A percentile compares a stretch with the other conserved stretches of the same genome.
phyloP scores from a whole-genome alignment of 257 asterid genomes.

The Ballota nigra region DNA sequence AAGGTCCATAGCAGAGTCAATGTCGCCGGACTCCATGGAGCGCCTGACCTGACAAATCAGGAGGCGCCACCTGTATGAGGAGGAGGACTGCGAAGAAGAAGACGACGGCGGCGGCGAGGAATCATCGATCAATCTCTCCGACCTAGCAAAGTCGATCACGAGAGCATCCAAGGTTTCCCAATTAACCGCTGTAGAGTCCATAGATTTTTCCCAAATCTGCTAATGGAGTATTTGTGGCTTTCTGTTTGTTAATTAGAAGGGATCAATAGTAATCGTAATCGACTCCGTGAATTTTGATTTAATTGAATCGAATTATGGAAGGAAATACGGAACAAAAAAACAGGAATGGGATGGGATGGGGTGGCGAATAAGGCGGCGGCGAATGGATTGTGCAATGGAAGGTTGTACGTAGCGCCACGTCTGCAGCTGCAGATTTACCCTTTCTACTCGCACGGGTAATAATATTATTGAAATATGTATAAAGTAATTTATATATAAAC shows the following conservation, averaged over 20 bases:
- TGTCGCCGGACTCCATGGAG: conserved; percentile 69
- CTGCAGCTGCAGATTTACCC: background rate
- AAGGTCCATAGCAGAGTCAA: conserved; percentile 76
- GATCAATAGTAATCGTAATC: background rate
- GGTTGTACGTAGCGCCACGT: conserved; percentile 38
- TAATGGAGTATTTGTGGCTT: background rate
- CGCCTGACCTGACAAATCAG: conserved; percentile 81
- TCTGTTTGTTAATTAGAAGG: background rate
- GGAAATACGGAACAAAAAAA: background rate
- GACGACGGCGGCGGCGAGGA: conserved; percentile 43
- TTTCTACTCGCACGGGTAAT: too few species aligned
- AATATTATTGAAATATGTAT: too few species aligned
- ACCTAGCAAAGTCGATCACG: conserved; percentile 80
- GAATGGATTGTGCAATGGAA: background rate
- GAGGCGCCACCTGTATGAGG: conserved; percentile 74
- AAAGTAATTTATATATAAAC: too few species aligned
- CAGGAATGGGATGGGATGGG: background rate
- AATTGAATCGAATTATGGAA: background rate
- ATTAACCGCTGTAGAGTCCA: conserved; percentile 79
- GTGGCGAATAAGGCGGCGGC: conserved; percentile 29
- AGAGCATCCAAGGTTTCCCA: conserved; percentile 95
- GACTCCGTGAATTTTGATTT: background rate
- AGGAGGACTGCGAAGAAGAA: conserved; percentile 44
- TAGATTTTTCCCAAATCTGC: conserved; percentile 16
- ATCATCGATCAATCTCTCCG: conserved; percentile 79